phyloP scores from a whole-genome alignment of 163 green algal species.

The Scenedesmus sp. region DNA sequence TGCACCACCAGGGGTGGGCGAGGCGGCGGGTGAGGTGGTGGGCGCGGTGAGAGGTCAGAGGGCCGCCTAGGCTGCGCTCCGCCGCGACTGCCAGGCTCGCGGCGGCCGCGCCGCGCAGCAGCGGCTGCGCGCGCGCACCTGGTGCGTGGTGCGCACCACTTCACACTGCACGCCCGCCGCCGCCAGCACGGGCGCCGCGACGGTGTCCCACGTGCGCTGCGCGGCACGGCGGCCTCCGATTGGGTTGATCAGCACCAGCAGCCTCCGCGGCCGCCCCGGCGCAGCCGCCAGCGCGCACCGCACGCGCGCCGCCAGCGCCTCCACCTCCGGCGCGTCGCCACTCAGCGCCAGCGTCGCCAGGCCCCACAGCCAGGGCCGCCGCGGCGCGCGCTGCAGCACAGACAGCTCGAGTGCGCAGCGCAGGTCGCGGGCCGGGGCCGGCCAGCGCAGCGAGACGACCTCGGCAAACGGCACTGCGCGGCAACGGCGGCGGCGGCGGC shows the following conservation, averaged over 20 bases:
- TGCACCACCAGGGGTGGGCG: too few species aligned
- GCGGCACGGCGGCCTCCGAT: constrained; percentile 61
- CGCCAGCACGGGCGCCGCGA: constrained; percentile 55
- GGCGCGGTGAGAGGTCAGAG: too few species aligned
- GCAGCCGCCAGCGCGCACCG: neutral
- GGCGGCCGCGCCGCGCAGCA: too few species aligned
- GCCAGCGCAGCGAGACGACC: too few species aligned
- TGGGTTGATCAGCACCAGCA: constrained; percentile 85
- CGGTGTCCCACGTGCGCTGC: constrained; percentile 55
- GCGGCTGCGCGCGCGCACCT: too few species aligned
- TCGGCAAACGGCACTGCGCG: too few species aligned
- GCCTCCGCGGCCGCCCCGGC: constrained; percentile 55
- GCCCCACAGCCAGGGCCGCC: constrained; percentile 23
- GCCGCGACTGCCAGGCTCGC: too few species aligned
- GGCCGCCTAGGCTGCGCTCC: too few species aligned
- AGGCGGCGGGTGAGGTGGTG: too few species aligned
- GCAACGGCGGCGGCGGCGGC: too few species aligned
- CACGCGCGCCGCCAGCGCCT: constrained; percentile 44
- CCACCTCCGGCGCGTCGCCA: constrained; percentile 34
- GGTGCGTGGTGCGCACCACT: constrained; percentile 61
- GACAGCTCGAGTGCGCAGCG: constrained; percentile 36
- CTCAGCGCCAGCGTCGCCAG: constrained; percentile 10
- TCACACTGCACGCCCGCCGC: constrained; percentile 55
- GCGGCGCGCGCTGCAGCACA: neutral
- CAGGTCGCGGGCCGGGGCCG: too few species aligned